A percentile compares a stretch with the other conserved stretches of the same genome.
These are phyloP conservation scores for Hortaea werneckii DNA, from an alignment of 2,329 filamentous ascomycete genomes.

Conservation along the genomic window DNA sequence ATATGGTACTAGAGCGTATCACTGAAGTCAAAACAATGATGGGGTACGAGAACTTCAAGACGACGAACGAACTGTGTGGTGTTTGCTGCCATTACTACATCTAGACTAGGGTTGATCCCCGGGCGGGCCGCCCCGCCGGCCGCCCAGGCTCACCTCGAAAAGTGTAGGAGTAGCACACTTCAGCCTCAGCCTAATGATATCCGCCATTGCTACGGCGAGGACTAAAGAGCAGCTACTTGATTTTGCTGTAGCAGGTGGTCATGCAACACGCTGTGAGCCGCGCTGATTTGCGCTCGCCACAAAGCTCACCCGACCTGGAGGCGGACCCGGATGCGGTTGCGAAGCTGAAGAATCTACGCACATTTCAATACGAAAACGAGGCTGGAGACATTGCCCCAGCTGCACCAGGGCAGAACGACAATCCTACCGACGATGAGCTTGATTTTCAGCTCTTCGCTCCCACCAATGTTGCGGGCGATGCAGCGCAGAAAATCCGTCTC, in stretches of 20 bases:
- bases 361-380: neutral
- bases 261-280: constrained; percentile 11
- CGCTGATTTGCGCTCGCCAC: constrained; percentile 7
- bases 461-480: constrained; percentile 4
- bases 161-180: no score
- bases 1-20: no score
- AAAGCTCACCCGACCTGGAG: constrained; percentile 4
- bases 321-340: constrained; percentile 3
- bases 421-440: constrained; percentile 12
- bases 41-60: no score
- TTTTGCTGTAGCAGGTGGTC: neutral
- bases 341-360: constrained; percentile 2
- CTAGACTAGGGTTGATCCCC: no score
- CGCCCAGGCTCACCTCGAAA: no score
- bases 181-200: no score
- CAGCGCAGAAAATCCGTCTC: constrained; percentile 1
- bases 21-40: no score
- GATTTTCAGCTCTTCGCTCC: constrained; percentile 20
- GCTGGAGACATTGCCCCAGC: constrained; percentile 1
- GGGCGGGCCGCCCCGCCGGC: no score
- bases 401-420: neutral
- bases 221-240: no score
- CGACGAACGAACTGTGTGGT: no score
- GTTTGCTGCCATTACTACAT: no score
- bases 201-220: no score